A percentile compares a stretch with the other conserved stretches of the same genome.
These are phyloP conservation scores for Suhomyces chickasaworum DNA, from an alignment of 1,139 yeast species.

Conservation along the genomic window DNA sequence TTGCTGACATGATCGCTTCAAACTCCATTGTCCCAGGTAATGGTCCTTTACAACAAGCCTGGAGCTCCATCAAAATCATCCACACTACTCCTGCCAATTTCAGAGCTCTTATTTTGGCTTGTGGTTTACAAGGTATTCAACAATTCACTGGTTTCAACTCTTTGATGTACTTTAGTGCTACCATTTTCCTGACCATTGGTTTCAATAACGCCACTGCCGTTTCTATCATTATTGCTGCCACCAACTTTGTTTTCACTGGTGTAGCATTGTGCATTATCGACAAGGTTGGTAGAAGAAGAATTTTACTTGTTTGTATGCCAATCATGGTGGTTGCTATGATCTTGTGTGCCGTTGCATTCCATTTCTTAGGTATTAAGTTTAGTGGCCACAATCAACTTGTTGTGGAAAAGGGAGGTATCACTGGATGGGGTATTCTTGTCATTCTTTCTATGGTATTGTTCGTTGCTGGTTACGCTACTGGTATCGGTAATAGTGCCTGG, in stretches of 20 bases:
- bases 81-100: slow-evolving; percentile 79
- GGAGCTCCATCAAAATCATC: slow-evolving; percentile 66
- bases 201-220: slow-evolving; percentile 86
- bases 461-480: slow-evolving; percentile 89
- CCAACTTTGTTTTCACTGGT: slow-evolving; percentile 83
- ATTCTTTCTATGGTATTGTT: slow-evolving; percentile 82
- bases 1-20: slow-evolving; percentile 57
- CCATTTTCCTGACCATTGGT: slow-evolving; percentile 87
- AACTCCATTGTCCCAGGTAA: slow-evolving; percentile 68
- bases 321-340: slow-evolving; percentile 78
- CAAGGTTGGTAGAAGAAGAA: slow-evolving; percentile 79
- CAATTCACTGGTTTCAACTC: slow-evolving; percentile 96
- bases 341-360: slow-evolving; percentile 86
- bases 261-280: slow-evolving; percentile 85
- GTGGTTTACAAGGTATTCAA: slow-evolving; percentile 93
- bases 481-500: slow-evolving; percentile 98
- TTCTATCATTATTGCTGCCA: slow-evolving; percentile 89
- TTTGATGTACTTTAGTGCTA: slow-evolving; percentile 88
- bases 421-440: slow-evolving; percentile 85
- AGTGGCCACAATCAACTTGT: slow-evolving; percentile 44
- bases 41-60: slow-evolving; percentile 52
- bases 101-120: slow-evolving; percentile 83
- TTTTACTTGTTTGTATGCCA: slow-evolving; percentile 73
- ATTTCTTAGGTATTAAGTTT: slow-evolving; percentile 66
- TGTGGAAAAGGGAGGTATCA: slow-evolving; percentile 48